phyloP scores from a whole-genome alignment of 2,329 filamentous ascomycete species.

The Fusarium sp. region DNA sequence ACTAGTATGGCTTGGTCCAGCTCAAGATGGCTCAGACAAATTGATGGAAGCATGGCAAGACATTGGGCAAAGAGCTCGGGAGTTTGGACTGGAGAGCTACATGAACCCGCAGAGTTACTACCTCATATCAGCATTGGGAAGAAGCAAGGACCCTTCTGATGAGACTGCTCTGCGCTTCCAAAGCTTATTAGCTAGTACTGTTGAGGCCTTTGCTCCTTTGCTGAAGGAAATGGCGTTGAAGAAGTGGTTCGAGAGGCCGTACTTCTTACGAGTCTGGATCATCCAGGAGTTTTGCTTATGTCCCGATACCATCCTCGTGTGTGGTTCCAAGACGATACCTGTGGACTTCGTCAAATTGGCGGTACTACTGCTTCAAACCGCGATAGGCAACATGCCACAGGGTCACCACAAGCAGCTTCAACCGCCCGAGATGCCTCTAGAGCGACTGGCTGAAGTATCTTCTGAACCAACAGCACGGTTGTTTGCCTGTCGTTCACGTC shows the following conservation, averaged over 20 bases:
- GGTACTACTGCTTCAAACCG: background rate
- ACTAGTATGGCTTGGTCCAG: background rate
- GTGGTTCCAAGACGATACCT: background rate
- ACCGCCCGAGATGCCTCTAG: background rate
- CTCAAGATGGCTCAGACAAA: background rate
- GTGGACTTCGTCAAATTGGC: background rate
- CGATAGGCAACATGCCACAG: background rate
- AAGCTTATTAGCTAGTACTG: fast-evolving
- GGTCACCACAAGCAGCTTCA: background rate
- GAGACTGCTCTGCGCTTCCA: background rate
- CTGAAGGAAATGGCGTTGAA: fast-evolving
- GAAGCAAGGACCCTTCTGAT: background rate
- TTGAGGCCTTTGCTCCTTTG: background rate
- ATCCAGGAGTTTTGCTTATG: background rate
- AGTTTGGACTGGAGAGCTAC: background rate
- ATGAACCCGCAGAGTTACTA: background rate
- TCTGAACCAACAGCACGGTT: background rate
- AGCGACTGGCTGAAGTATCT: background rate
- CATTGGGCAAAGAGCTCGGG: background rate
- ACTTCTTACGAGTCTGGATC: constrained; percentile 1
- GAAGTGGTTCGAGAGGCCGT: background rate
- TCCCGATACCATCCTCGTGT: background rate
- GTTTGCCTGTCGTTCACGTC: background rate
- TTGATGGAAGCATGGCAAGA: background rate
- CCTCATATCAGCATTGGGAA: background rate